phyloP scores from a whole-genome alignment of 2,329 filamentous ascomycete genomes.

The Aspergillus intermedius region DNA sequence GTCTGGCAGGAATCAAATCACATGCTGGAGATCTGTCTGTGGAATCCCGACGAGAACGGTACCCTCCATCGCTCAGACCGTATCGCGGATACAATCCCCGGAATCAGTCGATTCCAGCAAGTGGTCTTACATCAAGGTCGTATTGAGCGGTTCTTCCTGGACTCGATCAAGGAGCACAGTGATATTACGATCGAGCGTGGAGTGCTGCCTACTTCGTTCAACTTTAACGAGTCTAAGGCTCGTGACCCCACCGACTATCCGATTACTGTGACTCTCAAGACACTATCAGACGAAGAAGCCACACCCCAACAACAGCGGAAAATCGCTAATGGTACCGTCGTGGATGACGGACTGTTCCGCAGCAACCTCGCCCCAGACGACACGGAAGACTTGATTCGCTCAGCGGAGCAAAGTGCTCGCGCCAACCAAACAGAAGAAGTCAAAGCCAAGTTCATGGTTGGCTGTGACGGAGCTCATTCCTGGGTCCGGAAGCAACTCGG shows the following conservation, averaged over 20 bases:
- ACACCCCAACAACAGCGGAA: conserved; percentile 41
- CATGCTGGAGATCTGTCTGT: conserved; percentile 21
- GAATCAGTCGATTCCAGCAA: conserved; percentile 58
- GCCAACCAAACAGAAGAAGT: conserved; percentile 34
- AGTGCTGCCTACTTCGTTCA: conserved; percentile 51
- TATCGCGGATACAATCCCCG: conserved; percentile 57
- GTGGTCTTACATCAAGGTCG: conserved; percentile 65
- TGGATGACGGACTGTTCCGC: conserved; percentile 52
- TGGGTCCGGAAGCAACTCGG: conserved; percentile 57
- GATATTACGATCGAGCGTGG: conserved; percentile 55
- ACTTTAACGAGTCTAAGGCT: conserved; percentile 47
- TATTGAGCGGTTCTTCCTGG: conserved; percentile 61
- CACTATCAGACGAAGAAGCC: conserved; percentile 53
- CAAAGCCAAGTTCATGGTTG: conserved; percentile 58
- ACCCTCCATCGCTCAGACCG: conserved; percentile 53
- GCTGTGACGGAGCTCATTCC: conserved; percentile 62
- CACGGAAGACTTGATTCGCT: conserved; percentile 45
- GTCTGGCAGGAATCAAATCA: conserved; percentile 41
- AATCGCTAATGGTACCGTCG: conserved; percentile 18
- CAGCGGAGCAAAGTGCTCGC: conserved; percentile 1
- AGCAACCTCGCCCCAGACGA: conserved; percentile 55
- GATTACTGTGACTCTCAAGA: conserved; percentile 53
- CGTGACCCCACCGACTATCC: conserved; percentile 51
- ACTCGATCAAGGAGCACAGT: conserved; percentile 52
- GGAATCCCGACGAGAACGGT: conserved; percentile 57